A percentile compares a stretch with the other conserved stretches of the same genome.
Evolutionary conservation across 2,329 filamentous ascomycete species (phyloP).

Genomic region (Diaporthe longicolla): DNA sequence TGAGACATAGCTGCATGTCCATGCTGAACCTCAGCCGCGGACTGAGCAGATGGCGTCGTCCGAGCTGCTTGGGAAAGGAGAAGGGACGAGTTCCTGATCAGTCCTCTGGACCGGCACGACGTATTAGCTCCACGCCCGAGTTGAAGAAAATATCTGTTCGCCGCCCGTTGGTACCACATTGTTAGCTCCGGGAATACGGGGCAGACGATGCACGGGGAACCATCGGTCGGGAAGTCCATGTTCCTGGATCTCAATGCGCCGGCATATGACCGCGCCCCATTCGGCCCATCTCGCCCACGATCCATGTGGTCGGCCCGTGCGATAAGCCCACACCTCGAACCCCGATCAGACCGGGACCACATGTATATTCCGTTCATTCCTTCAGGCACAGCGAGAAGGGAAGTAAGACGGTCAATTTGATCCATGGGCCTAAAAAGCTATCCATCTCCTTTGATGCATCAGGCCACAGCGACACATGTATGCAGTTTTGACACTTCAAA

Average conservation of each 20-base stretch:
- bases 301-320: neutral
- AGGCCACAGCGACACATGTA: neutral
- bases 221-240: neutral
- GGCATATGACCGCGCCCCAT: neutral
- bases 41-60: neutral
- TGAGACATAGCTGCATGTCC: neutral
- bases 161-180: neutral
- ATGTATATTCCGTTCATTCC: neutral
- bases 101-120: too few species aligned
- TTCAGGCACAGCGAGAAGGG: neutral
- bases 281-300: too few species aligned
- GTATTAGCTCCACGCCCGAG: neutral
- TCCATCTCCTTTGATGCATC: neutral
- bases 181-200: neutral
- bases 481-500: neutral
- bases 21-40: slow-evolving; percentile 3
- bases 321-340: neutral
- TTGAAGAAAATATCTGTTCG: too few species aligned
- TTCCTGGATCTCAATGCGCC: slow-evolving; percentile 10
- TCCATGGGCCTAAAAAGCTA: neutral
- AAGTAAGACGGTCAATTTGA: too few species aligned
- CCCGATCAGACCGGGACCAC: neutral
- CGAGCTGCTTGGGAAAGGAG: slow-evolving; percentile 4
- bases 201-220: neutral
- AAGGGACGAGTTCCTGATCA: neutral